phyloP scores from a whole-genome alignment of 116 monocot species.

The Trichopus zeylanicus region DNA sequence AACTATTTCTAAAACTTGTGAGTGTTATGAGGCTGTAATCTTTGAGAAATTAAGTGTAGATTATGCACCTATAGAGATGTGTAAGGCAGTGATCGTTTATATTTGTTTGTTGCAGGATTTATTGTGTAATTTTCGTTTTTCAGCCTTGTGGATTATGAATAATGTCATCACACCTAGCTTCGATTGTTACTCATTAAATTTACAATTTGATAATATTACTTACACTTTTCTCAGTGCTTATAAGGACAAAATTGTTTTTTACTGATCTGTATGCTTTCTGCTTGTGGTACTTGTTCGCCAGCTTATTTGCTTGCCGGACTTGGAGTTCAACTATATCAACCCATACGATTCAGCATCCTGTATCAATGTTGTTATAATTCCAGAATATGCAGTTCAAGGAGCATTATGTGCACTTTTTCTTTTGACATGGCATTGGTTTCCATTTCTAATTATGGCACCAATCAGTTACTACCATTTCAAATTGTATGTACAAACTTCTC shows the following conservation, averaged over 20 bases:
- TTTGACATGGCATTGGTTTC: slow-evolving; percentile 85
- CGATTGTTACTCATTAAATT: too few relatives aligned
- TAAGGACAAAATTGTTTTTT: neutral
- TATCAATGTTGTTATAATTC: slow-evolving; percentile 71
- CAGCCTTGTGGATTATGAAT: too few relatives aligned
- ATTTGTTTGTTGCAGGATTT: too few relatives aligned
- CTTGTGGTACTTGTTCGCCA: slow-evolving; percentile 19
- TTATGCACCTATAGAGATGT: too few relatives aligned
- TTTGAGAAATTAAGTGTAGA: too few relatives aligned
- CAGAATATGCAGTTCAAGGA: slow-evolving; percentile 69
- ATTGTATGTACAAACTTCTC: slow-evolving; percentile 35
- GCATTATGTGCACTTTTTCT: slow-evolving; percentile 52
- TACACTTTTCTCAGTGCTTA: too few relatives aligned
- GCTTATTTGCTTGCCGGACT: slow-evolving; percentile 77
- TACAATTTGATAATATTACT: too few relatives aligned
- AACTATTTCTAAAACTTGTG: too few relatives aligned
- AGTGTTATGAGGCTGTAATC: too few relatives aligned
- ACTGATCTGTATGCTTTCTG: neutral
- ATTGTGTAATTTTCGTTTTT: too few relatives aligned
- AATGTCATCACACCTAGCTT: too few relatives aligned
- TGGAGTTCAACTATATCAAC: slow-evolving; percentile 95
- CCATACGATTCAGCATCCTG: slow-evolving; percentile 85
- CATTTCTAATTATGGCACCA: slow-evolving; percentile 80
- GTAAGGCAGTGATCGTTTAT: too few relatives aligned
- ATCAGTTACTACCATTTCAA: slow-evolving; percentile 71